A percentile compares a stretch with the other conserved stretches of the same genome.
Conservation (phyloP, 306 rosid genomes). For the Casuarina equisetifolia region DNA sequence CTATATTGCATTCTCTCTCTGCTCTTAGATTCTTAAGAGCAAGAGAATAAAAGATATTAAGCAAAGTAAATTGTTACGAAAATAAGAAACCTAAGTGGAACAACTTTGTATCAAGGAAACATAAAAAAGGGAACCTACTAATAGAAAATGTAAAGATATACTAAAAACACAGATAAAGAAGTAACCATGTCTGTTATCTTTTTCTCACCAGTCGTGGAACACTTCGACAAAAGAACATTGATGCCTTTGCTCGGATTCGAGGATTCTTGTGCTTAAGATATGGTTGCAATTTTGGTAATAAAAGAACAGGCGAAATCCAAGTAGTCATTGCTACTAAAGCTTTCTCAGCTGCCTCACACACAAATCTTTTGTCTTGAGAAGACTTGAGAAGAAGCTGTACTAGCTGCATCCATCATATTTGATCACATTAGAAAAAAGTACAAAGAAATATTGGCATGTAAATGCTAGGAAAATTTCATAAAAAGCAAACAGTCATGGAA, state of each 20-base stretch:
- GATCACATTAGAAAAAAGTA: constrained; percentile 22
- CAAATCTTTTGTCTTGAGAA: constrained; percentile 97
- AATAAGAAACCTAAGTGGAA: not conserved
- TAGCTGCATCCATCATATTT: constrained; percentile 56
- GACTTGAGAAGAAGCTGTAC: constrained; percentile 96
- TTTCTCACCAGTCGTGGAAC: constrained; percentile 79
- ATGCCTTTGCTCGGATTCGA: constrained; percentile 93
- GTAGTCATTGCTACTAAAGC: constrained; percentile 86
- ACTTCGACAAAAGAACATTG: constrained; percentile 82
- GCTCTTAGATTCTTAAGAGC: not conserved
- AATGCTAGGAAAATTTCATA: constrained; percentile 3
- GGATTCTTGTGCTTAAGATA: constrained; percentile 83
- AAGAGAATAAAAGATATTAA: not conserved
- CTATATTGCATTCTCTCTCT: not conserved
- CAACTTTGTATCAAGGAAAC: not conserved
- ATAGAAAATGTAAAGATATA: not conserved
- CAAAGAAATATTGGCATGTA: constrained; percentile 20
- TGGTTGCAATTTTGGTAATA: constrained; percentile 89
- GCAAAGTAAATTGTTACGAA: not conserved
- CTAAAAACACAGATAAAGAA: constrained; percentile 2
- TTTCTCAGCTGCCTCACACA: constrained; percentile 94
- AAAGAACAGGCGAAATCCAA: constrained; percentile 67
- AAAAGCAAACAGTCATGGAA: constrained; percentile 19
- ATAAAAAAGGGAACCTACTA: constrained; percentile 1
- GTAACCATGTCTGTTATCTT: constrained; percentile 21